Evolutionary conservation across 352 stramenopile species (phyloP).

Genomic region (Globisporangium alternatum): DNA sequence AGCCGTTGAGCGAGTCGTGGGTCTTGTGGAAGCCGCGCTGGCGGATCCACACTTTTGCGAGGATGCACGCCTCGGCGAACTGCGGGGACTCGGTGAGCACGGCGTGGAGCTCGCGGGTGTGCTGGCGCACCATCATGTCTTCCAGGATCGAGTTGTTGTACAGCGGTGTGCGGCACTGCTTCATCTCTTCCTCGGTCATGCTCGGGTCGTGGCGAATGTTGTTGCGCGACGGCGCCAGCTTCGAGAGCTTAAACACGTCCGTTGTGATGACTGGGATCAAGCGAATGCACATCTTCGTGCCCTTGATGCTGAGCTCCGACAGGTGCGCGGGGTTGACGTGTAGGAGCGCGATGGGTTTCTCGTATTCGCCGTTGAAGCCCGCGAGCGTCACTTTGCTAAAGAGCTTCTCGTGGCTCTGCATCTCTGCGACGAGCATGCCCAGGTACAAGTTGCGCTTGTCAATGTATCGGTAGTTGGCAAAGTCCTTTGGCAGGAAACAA

Average conservation of each 20-base stretch:
- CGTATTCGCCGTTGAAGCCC: slow-evolving; percentile 70
- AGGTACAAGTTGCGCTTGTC: slow-evolving; percentile 90
- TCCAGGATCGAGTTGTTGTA: slow-evolving; percentile 93
- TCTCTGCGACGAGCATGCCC: slow-evolving; percentile 57
- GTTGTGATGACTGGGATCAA: slow-evolving; percentile 68
- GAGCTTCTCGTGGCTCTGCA: slow-evolving; percentile 41
- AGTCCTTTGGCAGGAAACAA: slow-evolving; percentile 88
- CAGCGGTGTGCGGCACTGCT: slow-evolving; percentile 65
- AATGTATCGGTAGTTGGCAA: slow-evolving; percentile 87
- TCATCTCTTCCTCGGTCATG: slow-evolving; percentile 73
- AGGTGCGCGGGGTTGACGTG: slow-evolving; percentile 42
- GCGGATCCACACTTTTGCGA: slow-evolving; percentile 87
- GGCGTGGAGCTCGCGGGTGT: slow-evolving; percentile 79
- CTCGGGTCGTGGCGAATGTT: slow-evolving; percentile 81
- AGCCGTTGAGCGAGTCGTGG: slow-evolving; percentile 82
- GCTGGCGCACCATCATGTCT: slow-evolving; percentile 82
- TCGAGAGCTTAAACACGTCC: slow-evolving; percentile 78
- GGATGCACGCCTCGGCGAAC: slow-evolving; percentile 74
- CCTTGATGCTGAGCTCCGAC: slow-evolving; percentile 45
- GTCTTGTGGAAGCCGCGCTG: slow-evolving; percentile 77
- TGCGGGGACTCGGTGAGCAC: slow-evolving; percentile 57
- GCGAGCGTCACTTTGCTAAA: slow-evolving; percentile 60
- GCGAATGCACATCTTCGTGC: slow-evolving; percentile 50
- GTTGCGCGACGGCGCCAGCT: slow-evolving; percentile 75
- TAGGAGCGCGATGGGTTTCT: slow-evolving; percentile 74